Evolutionary conservation across 306 rosid species (phyloP).

Genomic region (Ziziphus jujuba): DNA sequence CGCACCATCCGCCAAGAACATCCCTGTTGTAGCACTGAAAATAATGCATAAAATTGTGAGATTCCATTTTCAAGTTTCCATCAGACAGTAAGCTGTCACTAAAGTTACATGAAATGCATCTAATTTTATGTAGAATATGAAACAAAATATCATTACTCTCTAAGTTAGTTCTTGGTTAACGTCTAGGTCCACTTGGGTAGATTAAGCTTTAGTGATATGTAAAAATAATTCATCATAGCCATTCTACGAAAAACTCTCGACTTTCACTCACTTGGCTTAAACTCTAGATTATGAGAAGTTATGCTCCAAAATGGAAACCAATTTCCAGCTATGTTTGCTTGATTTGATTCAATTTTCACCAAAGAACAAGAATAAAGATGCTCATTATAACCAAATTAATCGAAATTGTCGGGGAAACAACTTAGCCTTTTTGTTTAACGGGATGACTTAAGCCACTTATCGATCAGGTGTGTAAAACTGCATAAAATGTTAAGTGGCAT

Average conservation of each 20-base stretch:
- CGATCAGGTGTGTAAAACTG: no score
- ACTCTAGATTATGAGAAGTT: neutral
- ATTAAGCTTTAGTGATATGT: neutral
- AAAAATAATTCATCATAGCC: neutral
- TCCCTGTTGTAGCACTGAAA: slow-evolving; percentile 71
- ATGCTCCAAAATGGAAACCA: neutral
- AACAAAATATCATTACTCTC: neutral
- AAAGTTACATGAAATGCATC: slow-evolving; percentile 1
- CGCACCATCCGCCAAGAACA: slow-evolving; percentile 91
- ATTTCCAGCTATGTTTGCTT: neutral
- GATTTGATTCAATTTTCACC: neutral
- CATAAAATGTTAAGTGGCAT: neutral
- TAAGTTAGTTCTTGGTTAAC: neutral
- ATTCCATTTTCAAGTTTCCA: slow-evolving; percentile 6
- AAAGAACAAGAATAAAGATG: neutral
- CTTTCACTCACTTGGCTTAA: neutral
- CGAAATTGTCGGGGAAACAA: neutral
- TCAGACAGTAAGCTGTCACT: slow-evolving; percentile 9
- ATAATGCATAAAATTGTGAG: slow-evolving; percentile 20
- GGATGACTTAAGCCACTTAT: neutral
- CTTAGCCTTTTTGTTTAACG: neutral
- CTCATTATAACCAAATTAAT: no score
- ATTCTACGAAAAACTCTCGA: neutral
- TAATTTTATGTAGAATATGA: neutral
- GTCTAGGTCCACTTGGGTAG: neutral